Evolutionary conservation across 2,329 filamentous ascomycete species (phyloP).

Genomic region (Arachnomyces sp.): DNA sequence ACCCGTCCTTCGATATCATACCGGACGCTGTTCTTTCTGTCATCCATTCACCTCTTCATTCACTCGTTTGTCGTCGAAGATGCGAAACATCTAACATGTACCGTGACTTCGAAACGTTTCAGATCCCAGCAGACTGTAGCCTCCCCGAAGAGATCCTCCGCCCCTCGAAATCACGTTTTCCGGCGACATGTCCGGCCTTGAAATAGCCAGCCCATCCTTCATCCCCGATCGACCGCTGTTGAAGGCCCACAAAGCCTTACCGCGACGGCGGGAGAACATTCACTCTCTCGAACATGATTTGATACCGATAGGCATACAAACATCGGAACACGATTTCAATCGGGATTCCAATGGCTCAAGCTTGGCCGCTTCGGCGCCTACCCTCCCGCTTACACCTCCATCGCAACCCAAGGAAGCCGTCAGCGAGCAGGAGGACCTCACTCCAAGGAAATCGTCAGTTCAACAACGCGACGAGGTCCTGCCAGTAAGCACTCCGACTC

Average conservation of each 20-base stretch:
- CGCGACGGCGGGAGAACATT: conserved; percentile 23
- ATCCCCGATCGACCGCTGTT: conserved; percentile 24
- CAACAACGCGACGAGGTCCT: conserved; percentile 3
- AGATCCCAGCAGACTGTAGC: neutral
- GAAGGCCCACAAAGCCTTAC: conserved; percentile 35
- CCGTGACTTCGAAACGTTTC: no score
- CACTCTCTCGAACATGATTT: conserved; percentile 14
- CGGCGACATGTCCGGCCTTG: conserved; percentile 24
- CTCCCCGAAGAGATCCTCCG: neutral
- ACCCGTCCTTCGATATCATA: no score
- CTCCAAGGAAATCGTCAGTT: conserved; percentile 4
- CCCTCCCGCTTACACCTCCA: conserved; percentile 32
- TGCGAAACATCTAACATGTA: no score
- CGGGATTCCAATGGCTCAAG: conserved; percentile 2
- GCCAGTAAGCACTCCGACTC: conserved; percentile 48
- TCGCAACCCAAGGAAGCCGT: conserved; percentile 20
- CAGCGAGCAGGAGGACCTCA: conserved; percentile 17
- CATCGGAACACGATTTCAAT: conserved; percentile 18
- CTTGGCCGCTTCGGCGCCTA: conserved; percentile 14
- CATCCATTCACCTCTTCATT: no score
- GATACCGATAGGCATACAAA: conserved; percentile 18
- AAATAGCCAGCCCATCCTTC: conserved; percentile 20
- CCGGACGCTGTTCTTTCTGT: no score
- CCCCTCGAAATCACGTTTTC: no score
- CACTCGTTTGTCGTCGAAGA: no score